Base-by-base conservation (phyloP, 2,329 filamentous ascomycete species). In the Monosporascus sp. region DNA sequence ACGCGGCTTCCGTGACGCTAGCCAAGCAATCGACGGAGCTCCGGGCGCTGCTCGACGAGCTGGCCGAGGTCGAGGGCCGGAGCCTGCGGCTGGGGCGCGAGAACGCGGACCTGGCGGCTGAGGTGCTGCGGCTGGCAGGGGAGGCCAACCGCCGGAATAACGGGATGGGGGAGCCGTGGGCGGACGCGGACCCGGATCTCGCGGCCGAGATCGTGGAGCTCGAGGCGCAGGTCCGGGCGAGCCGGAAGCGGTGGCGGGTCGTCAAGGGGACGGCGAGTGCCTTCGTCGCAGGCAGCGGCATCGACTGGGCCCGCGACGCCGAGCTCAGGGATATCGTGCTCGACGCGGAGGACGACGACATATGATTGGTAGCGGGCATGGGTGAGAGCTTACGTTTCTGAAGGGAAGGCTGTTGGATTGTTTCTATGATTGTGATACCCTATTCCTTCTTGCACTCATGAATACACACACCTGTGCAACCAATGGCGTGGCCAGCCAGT, bases 261-360 rank as follows among this genome's bases (percentile, higher is more conserved):
- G 81, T 93, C 69, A 94, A 93, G 72, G 88, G 83, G 24, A 82
- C 91, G 43, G 79, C 88, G n/a, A 88, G 87, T 63, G 89, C 87
- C 19, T 79, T 91, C 52, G 81, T 96, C 47, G 88, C 84, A 5
- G 89, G 88, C 3, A 95, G 90, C 68, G 91, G 91, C 47, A 77
- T 94, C 51, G 85, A 95, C 65, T 96, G 91, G 91, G 84, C 83
- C 14, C 75, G 80, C 41, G 85, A 95, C 69, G 78, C 84, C 50
- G 77, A 76, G 55, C 72, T 96, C 56, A 77, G 81, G 54, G 81
- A 83, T 49, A 76, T 93, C 56, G 89, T 96, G 26, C 75, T 95
- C 56, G 90, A 89, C 64, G 73, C 77, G 11, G 83, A 86, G 58
- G 69, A 71, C 57, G 74, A 77, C 48, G 67, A 71, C 7, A 26